These are phyloP conservation scores for Chrysoporthe cubensis DNA, from an alignment of 2,329 filamentous ascomycete genomes.

Conservation along the genomic window DNA sequence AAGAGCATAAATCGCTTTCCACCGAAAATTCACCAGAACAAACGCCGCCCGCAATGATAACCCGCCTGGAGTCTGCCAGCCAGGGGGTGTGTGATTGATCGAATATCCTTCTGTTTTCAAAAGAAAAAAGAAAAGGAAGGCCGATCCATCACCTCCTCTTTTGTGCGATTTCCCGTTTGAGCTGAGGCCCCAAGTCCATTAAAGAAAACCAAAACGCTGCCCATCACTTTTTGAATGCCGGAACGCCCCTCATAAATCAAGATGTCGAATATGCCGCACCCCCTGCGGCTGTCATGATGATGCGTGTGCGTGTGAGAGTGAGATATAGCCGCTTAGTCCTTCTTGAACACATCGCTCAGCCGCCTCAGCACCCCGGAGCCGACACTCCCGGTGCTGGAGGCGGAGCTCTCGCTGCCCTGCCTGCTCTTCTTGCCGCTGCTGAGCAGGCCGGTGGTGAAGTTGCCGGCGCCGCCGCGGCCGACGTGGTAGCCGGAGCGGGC, in stretches of 20 bases:
- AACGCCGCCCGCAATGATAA: conserved; percentile 37
- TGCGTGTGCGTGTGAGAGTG: neutral
- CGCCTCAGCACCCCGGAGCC: conserved; percentile 42
- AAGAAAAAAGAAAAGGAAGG: neutral
- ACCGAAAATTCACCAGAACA: conserved; percentile 49
- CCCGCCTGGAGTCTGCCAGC: conserved; percentile 36
- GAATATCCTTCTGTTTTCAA: neutral
- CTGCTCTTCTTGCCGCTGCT: conserved; percentile 31
- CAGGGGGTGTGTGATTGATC: conserved; percentile 25
- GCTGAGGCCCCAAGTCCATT: conserved; percentile 38
- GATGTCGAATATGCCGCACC: neutral
- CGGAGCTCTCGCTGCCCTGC: conserved; percentile 39
- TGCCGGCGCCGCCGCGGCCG: conserved; percentile 68
- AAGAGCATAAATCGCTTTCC: conserved; percentile 33
- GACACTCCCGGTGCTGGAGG: conserved; percentile 35
- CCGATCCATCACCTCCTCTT: neutral
- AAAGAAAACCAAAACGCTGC: conserved; percentile 2
- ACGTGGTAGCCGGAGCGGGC: conserved; percentile 54
- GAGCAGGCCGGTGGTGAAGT: conserved; percentile 43
- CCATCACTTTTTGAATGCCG: neutral
- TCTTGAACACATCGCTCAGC: conserved; percentile 37
- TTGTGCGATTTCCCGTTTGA: conserved; percentile 29
- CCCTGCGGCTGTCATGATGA: too few relatives aligned
- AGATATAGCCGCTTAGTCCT: neutral
- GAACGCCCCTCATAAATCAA: neutral